phyloP scores from a whole-genome alignment of 257 asterid species.

The Nicotiana paniculata region DNA sequence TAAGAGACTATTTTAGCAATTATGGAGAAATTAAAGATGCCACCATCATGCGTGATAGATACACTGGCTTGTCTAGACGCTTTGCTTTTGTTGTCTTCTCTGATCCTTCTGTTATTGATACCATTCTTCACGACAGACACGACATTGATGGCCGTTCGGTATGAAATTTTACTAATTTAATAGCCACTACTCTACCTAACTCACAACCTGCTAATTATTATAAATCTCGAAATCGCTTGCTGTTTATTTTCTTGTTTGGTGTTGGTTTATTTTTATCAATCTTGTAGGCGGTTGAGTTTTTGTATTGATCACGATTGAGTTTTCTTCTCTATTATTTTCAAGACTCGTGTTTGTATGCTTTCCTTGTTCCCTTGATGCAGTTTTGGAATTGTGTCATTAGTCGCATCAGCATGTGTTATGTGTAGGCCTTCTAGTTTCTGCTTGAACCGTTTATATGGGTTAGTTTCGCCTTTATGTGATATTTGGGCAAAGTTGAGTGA shows the following conservation, averaged over 20 bases:
- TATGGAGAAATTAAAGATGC: slow-evolving; percentile 72
- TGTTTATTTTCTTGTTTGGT: background rate
- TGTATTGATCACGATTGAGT: background rate
- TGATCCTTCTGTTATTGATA: slow-evolving; percentile 61
- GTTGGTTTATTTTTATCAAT: background rate
- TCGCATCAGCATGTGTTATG: background rate
- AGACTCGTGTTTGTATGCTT: background rate
- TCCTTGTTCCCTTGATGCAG: background rate
- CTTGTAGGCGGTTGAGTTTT: background rate
- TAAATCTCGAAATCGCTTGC: background rate
- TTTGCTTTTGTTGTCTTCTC: slow-evolving; percentile 74
- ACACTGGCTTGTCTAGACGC: slow-evolving; percentile 72
- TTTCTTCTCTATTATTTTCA: background rate
- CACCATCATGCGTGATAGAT: slow-evolving; percentile 65
- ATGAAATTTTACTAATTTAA: slow-evolving; percentile 12
- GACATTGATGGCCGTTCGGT: slow-evolving; percentile 85
- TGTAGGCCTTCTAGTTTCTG: background rate
- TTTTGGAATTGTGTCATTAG: background rate
- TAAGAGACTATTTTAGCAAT: slow-evolving; percentile 55
- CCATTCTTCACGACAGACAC: slow-evolving; percentile 69
- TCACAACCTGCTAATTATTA: background rate
- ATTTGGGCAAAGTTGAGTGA: too few relatives aligned
- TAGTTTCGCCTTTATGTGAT: too few relatives aligned
- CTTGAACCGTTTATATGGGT: background rate
- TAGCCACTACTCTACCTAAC: background rate